Conservation (phyloP, 1,284 basidiomycete species). For the Cutaneotrichosporon curvatum region DNA sequence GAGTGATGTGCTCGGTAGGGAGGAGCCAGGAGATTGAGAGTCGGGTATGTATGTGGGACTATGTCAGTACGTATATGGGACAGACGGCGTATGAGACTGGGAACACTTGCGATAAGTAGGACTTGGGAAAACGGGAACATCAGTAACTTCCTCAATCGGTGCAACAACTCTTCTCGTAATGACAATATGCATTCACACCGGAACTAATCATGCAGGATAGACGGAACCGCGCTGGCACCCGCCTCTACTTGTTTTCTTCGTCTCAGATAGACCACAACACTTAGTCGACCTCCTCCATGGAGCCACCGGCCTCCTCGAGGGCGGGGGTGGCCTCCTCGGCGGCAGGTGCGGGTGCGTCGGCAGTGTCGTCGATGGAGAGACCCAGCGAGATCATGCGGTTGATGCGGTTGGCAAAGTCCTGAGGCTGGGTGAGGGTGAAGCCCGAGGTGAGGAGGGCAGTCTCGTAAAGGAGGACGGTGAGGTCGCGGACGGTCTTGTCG, state of each 20-base stretch:
- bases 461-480: slow-evolving; percentile 94
- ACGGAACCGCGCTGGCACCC: slow-evolving; percentile 16
- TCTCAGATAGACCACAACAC: neutral
- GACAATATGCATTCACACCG: slow-evolving; percentile 14
- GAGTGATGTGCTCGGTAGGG: slow-evolving; percentile 38
- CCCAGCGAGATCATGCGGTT: slow-evolving; percentile 87
- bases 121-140: neutral
- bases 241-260: slow-evolving; percentile 1
- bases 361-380: slow-evolving; percentile 50
- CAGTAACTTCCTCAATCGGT: neutral
- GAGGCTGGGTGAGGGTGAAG: slow-evolving; percentile 91
- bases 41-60: no score
- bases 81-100: no score
- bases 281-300: slow-evolving; percentile 51
- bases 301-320: slow-evolving; percentile 43
- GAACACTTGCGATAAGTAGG: no score
- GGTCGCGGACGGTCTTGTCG: slow-evolving; percentile 95
- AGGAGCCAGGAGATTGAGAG: slow-evolving; percentile 30
- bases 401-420: slow-evolving; percentile 91
- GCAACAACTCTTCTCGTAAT: neutral
- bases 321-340: slow-evolving; percentile 37
- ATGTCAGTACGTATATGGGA: no score
- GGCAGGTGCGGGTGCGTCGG: slow-evolving; percentile 28
- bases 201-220: slow-evolving; percentile 4
- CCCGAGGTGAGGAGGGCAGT: slow-evolving; percentile 87